A percentile compares a stretch with the other conserved stretches of the same genome.
Conservation (phyloP, 768 basidiomycete species). For the Tephrocybe sp. region DNA sequence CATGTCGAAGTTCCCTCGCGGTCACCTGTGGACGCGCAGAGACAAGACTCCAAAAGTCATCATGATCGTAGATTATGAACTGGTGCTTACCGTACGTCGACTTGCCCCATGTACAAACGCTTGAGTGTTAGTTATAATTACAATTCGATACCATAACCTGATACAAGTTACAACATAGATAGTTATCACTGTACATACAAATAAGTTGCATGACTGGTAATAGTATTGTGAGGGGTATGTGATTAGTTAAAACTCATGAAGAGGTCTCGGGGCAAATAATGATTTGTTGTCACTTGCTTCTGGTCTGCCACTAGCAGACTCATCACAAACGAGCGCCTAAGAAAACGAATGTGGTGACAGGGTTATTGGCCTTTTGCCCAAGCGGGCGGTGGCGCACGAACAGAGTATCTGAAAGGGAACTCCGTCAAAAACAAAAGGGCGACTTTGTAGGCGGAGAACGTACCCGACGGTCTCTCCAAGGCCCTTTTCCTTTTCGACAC, state of each 20-base stretch:
- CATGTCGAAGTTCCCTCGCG: conserved; percentile 8
- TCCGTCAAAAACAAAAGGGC: neutral
- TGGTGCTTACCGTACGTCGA: no score
- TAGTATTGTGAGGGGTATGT: conserved; percentile 1
- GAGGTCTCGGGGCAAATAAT: neutral
- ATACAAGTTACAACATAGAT: neutral
- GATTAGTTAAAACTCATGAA: neutral
- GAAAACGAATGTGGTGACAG: no score
- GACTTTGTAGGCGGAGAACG: conserved; percentile 22
- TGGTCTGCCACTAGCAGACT: neutral
- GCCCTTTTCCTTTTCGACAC: conserved; percentile 85
- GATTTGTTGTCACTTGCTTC: no score
- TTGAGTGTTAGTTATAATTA: neutral
- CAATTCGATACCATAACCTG: neutral
- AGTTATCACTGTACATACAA: neutral
- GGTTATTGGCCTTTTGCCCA: conserved; percentile 16
- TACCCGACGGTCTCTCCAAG: conserved; percentile 78
- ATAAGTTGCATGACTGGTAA: neutral
- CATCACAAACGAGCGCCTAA: no score
- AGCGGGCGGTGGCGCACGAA: conserved; percentile 21
- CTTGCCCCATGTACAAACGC: neutral
- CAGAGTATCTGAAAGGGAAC: conserved; percentile 14
- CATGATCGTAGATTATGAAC: no score
- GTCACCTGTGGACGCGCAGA: conserved; percentile 9
- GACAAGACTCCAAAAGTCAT: neutral